Base-by-base conservation (phyloP, 352 stramenopile genomes). In the Phytopythium chamaehyphon region DNA sequence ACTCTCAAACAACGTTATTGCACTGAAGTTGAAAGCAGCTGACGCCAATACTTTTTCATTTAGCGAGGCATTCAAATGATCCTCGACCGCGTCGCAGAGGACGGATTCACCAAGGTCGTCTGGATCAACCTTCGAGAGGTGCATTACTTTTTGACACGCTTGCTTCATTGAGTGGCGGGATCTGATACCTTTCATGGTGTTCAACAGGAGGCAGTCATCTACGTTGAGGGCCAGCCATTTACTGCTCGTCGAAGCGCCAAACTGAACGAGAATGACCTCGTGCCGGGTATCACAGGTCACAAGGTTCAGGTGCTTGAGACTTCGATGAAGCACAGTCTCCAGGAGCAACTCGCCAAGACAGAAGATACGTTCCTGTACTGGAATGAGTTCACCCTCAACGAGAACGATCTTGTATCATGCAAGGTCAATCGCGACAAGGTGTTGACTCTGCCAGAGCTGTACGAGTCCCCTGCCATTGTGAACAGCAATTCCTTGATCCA, bases 121-220 rank as follows among this genome's bases (percentile, higher is more conserved):
- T 94, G 83, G 81, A 64, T 94, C 28, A 94, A 90, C 39, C 60
- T 94, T 16, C 76, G 83, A 40, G 83, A 92, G 64, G 74, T 85
- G 66, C 4, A 40, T 6, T 9, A 7, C 26, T 2, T 18, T n/a
- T n/a, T n/a, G n/a, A n/a, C n/a, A n/a, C n/a, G n/a, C n/a, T n/a
- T n/a, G n/a, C n/a, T n/a, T n/a, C n/a, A n/a, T n/a, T n/a, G n/a
- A n/a, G n/a, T n/a, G n/a, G n/a, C n/a, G n/a, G n/a, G n/a, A n/a
- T 43, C 24, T 51, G 6, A 52, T 40, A 40, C 19, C 19, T 31
- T 51, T 23, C 44, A 48, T 40, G n/a, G n/a, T n/a, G n/a, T 22
- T 42, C 2, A 63, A 36, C 46, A 85, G 64, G 83, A 94, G 64
- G 81, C 83, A 5, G 83, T 92, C 38, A 81, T 94, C 42, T 94